Conservation (phyloP, 352 stramenopile genomes). For the Phytopythium aichiense region DNA sequence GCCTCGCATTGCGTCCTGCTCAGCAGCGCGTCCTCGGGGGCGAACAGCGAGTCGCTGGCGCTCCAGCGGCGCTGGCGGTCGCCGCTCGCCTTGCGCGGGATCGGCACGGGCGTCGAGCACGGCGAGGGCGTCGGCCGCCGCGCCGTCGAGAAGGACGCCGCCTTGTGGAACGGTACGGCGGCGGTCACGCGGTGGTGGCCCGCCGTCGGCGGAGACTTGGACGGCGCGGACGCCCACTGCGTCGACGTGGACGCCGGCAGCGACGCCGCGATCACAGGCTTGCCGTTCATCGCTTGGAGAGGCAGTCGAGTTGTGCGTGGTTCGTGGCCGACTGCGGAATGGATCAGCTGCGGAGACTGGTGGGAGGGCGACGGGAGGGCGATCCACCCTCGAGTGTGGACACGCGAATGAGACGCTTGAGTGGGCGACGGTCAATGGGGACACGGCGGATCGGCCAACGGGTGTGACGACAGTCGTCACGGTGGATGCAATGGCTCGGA, state of each 20-base stretch:
- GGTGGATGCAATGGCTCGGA: neutral
- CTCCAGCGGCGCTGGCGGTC: slow-evolving; percentile 26
- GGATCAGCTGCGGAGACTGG: neutral
- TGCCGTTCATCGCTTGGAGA: neutral
- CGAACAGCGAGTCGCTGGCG: slow-evolving; percentile 13
- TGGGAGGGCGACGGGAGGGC: neutral
- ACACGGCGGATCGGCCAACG: neutral
- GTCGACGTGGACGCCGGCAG: neutral
- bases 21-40: slow-evolving; percentile 10
- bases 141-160: slow-evolving; percentile 28
- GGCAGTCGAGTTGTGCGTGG: neutral
- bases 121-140: slow-evolving; percentile 13
- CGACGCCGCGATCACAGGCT: neutral
- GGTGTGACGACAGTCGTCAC: neutral
- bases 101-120: slow-evolving; percentile 51
- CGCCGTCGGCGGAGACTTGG: neutral
- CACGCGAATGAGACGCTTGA: neutral
- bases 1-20: slow-evolving; percentile 42
- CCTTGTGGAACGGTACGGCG: slow-evolving; percentile 11
- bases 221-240: neutral
- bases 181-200: neutral
- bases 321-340: neutral
- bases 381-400: neutral
- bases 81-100: slow-evolving; percentile 28
- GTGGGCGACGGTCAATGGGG: neutral